A percentile compares a stretch with the other conserved stretches of the same genome.
Conservation (phyloP, 441 rosid species). For the Brassica balearica region DNA sequence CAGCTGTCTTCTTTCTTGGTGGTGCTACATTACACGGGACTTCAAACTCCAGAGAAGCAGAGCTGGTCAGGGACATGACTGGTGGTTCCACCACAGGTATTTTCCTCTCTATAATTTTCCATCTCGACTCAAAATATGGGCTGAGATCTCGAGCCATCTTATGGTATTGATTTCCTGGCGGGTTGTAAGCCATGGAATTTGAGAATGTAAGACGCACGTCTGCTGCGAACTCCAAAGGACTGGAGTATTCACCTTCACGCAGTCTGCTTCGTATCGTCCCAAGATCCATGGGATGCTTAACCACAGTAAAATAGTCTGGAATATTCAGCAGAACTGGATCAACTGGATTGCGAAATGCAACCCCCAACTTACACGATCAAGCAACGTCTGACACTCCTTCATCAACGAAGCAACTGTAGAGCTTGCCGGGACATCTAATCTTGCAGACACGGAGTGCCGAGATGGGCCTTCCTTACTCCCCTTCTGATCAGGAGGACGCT, state of each 20-base stretch:
- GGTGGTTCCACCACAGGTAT: slow-evolving; percentile 48
- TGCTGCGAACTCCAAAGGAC: slow-evolving; percentile 69
- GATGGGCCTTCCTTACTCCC: too few species aligned
- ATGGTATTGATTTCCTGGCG: slow-evolving; percentile 78
- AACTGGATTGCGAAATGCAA: too few species aligned
- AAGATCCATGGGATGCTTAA: too few species aligned
- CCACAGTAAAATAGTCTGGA: too few species aligned
- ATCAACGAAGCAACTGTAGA: too few species aligned
- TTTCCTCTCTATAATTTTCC: slow-evolving; percentile 86
- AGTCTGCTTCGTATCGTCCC: slow-evolving; percentile 76
- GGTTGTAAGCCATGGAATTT: slow-evolving; percentile 86
- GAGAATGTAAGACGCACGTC: slow-evolving; percentile 86
- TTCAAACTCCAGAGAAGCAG: slow-evolving; percentile 49
- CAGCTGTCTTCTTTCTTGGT: slow-evolving; percentile 51
- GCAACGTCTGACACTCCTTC: too few species aligned
- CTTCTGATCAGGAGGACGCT: too few species aligned
- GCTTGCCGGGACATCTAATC: too few species aligned
- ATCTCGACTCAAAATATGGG: slow-evolving; percentile 72
- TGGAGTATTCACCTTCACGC: slow-evolving; percentile 60
- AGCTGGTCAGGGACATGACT: slow-evolving; percentile 43
- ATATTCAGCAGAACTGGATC: too few species aligned
- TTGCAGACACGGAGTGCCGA: too few species aligned
- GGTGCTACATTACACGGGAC: slow-evolving; percentile 41
- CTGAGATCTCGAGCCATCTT: slow-evolving; percentile 68
- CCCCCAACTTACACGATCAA: too few species aligned